Evolutionary conservation across 495 filamentous ascomycete genomes (phyloP).

Genomic region (Chaetomidium leptoderma): DNA sequence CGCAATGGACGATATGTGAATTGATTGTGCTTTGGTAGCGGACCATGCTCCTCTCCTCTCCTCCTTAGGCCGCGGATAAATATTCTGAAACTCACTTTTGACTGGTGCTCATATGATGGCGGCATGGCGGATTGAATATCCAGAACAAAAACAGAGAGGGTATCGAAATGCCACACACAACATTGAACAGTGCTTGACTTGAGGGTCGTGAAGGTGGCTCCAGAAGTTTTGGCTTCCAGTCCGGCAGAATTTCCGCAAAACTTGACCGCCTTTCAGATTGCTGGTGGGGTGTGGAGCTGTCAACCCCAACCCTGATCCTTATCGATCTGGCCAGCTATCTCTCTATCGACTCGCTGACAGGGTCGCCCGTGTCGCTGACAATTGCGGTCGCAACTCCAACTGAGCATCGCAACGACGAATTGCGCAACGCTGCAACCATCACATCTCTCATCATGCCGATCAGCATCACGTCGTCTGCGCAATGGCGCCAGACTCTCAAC

Average conservation of each 20-base stretch:
- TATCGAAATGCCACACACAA: not conserved
- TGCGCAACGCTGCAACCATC: not conserved
- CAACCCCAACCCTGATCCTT: conserved; percentile 15
- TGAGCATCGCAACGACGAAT: not conserved
- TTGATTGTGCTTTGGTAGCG: not conserved
- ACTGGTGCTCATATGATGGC: conserved; percentile 21
- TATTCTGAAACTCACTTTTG: conserved; percentile 20
- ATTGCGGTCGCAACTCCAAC: conserved; percentile 7
- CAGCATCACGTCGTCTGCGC: conserved; percentile 38
- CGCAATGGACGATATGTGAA: not conserved
- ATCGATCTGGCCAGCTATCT: conserved; percentile 31
- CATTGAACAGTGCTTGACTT: not conserved
- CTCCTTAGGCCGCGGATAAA: not conserved
- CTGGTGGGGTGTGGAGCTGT: not conserved
- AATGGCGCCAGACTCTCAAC: conserved; percentile 42
- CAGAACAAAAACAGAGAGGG: not conserved
- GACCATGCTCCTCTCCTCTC: not conserved
- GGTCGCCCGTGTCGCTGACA: conserved; percentile 1
- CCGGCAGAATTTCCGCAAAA: conserved; percentile 31
- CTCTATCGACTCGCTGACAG: conserved; percentile 11
- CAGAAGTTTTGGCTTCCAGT: conserved; percentile 8
- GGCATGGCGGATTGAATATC: conserved; percentile 1
- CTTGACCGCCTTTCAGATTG: conserved; percentile 25
- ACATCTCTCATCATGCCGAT: conserved; percentile 26
- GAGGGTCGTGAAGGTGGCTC: not conserved